phyloP scores from a whole-genome alignment of 1,284 basidiomycete genomes.

The Leccinum griseonigrum region DNA sequence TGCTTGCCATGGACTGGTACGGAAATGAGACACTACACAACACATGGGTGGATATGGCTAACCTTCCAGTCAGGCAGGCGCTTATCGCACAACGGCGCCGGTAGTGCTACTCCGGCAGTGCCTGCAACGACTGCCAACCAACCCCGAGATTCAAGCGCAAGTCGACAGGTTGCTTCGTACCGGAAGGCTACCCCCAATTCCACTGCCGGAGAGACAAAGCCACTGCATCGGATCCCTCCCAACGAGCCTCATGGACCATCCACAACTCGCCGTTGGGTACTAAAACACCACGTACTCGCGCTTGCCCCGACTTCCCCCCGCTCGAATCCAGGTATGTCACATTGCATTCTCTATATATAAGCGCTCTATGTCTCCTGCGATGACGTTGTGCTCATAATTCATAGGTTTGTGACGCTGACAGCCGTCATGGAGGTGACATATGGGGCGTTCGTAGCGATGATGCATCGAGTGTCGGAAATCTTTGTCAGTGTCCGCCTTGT shows the following conservation, averaged over 20 bases:
- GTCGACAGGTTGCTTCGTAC: constrained; percentile 1
- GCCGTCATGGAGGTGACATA: too few relatives aligned
- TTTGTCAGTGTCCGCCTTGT: too few relatives aligned
- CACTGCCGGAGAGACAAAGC: constrained; percentile 6
- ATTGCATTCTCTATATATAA: too few relatives aligned
- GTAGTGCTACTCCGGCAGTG: constrained; percentile 15
- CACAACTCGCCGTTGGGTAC: too few relatives aligned
- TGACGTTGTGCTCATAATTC: too few relatives aligned
- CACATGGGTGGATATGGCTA: constrained; percentile 24
- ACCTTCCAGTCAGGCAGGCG: constrained; percentile 40
- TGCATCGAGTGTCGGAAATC: too few relatives aligned
- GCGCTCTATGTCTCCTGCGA: too few relatives aligned
- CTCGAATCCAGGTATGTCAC: too few relatives aligned
- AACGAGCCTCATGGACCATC: constrained; percentile 9
- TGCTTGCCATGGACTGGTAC: constrained; percentile 62
- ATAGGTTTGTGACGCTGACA: too few relatives aligned
- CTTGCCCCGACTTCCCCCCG: too few relatives aligned
- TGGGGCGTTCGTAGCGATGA: too few relatives aligned
- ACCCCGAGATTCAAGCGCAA: constrained; percentile 15
- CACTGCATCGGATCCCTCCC: constrained; percentile 24
- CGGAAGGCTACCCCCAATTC: constrained; percentile 5
- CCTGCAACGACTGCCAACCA: constrained; percentile 14
- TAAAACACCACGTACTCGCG: too few relatives aligned
- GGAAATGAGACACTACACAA: constrained; percentile 47
- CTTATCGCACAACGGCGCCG: constrained; percentile 42